phyloP scores from a whole-genome alignment of 169 alveolate genomes.

The Plasmodium yoelii region DNA sequence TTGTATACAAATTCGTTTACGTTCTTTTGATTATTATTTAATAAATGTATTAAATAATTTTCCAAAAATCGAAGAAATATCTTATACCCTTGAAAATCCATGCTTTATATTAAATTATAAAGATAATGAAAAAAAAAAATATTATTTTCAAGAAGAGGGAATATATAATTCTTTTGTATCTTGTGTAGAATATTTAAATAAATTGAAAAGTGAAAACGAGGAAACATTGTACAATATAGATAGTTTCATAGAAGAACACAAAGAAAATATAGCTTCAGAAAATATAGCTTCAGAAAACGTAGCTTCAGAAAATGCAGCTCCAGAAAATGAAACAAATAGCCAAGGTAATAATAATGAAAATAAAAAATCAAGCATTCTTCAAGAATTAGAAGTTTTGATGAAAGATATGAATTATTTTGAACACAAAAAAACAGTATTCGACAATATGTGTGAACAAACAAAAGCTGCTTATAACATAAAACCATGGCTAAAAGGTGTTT shows the following conservation, averaged over 20 bases:
- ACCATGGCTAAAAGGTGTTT: constrained; percentile 67
- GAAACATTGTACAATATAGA: constrained; percentile 22
- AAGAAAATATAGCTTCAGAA: constrained; percentile 14
- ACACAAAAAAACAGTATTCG: background rate
- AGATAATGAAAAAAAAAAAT: constrained; percentile 27
- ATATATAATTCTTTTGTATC: constrained; percentile 31
- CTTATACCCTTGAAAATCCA: constrained; percentile 27
- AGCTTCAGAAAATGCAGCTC: constrained; percentile 8
- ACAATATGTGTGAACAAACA: constrained; percentile 32
- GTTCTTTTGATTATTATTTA: constrained; percentile 43
- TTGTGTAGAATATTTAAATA: constrained; percentile 54
- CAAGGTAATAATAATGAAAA: constrained; percentile 19
- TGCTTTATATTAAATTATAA: constrained; percentile 28
- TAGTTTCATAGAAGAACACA: constrained; percentile 5
- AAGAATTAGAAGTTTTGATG: background rate
- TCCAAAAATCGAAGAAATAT: constrained; percentile 54
- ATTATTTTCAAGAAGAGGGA: constrained; percentile 53
- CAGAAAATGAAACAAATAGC: constrained; percentile 16
- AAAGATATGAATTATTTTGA: constrained; percentile 10
- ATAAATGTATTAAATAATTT: constrained; percentile 43
- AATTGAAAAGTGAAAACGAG: constrained; percentile 29
- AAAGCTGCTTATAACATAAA: constrained; percentile 65
- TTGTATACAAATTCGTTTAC: constrained; percentile 20
- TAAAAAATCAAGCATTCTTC: background rate
- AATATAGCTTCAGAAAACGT: constrained; percentile 7